Evolutionary conservation across 495 filamentous ascomycete genomes (phyloP), one percentile per base, ranked within the genome.

Genomic region (Friedmanniomyces endolithicus): DNA sequence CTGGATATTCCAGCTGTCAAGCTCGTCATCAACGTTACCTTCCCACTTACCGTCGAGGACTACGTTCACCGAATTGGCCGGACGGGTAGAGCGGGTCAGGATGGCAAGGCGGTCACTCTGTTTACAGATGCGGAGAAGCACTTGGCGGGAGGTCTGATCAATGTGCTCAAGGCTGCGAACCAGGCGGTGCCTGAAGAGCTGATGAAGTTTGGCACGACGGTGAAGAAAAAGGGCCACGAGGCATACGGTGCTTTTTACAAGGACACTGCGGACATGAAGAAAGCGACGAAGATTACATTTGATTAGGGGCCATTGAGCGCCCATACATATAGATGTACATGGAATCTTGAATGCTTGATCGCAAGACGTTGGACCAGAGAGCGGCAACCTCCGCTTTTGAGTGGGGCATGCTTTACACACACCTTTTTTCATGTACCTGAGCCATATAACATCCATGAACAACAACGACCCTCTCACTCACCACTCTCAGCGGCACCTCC

Each of bases 191-290:
- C 92, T 4, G 87, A 95, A 34, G 84, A 82, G 12, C 70, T 97
- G 34, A 68, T 95, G 57, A 95, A 92, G 65, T 98, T 95, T 58
- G 92, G 92, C 51, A 90, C 86, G n/a, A 96, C 90, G 14, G 92
- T 98, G 29, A 97, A 96, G 78, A 95, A 94, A 77, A 97, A 96
- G 86, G 80, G 79, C 40, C 90, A 98, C 69, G 85, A 85, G 51
- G 82, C 82, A 9, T 98, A 96, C 66, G 92, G 92, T 43, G 86
- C 87, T 0, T 96, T 95, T 64, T 94, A 80, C 74, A 95, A 90
- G 67, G 86, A 95, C 39, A 61, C 70, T 1, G 43, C 31, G 22
- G 80, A 78, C 50, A 82, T 75, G 65, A 87, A 90, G 73, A 79
- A 85, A 65, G 86, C 85, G 0, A 94, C 84, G 53, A 97, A 94